Conservation (phyloP, 2,329 filamentous ascomycete species). For the Fusarium agapanthi region DNA sequence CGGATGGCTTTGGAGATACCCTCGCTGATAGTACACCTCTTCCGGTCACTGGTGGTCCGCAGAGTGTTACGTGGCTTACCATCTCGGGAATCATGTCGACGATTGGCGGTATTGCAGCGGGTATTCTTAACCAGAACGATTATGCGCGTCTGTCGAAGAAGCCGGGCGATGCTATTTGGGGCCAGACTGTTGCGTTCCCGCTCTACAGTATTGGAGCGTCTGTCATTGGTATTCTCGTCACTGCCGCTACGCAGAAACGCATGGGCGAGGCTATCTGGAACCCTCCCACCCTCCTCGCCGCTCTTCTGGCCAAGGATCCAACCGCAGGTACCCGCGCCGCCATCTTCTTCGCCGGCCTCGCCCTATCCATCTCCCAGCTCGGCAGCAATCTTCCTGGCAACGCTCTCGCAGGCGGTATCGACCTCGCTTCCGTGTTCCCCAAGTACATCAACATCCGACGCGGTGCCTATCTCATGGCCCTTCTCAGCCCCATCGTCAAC, state of each 20-base stretch:
- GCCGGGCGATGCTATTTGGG: slow-evolving; percentile 47
- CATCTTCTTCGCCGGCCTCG: slow-evolving; percentile 51
- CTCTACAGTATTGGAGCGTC: slow-evolving; percentile 49
- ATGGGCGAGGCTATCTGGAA: slow-evolving; percentile 52
- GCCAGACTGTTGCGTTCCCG: slow-evolving; percentile 48
- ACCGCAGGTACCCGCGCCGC: slow-evolving; percentile 48
- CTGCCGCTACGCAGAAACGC: slow-evolving; percentile 50
- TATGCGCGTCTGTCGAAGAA: slow-evolving; percentile 48
- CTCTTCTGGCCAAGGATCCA: slow-evolving; percentile 43
- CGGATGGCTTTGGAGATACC: slow-evolving; percentile 50
- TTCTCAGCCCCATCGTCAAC: slow-evolving; percentile 49
- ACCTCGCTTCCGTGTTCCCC: slow-evolving; percentile 51
- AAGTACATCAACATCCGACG: slow-evolving; percentile 51
- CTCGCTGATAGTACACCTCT: slow-evolving; percentile 37
- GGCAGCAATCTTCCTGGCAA: slow-evolving; percentile 51
- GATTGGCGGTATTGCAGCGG: slow-evolving; percentile 50
- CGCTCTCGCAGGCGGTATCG: slow-evolving; percentile 50
- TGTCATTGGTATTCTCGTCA: slow-evolving; percentile 53
- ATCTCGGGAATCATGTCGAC: slow-evolving; percentile 50
- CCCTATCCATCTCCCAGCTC: slow-evolving; percentile 49
- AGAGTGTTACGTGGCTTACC: slow-evolving; percentile 49
- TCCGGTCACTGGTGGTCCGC: slow-evolving; percentile 41
- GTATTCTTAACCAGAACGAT: slow-evolving; percentile 52
- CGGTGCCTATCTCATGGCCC: slow-evolving; percentile 49
- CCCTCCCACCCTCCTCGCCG: slow-evolving; percentile 48